Evolutionary conservation across 768 basidiomycete species (phyloP).

Genomic region (Trametes coccinea): DNA sequence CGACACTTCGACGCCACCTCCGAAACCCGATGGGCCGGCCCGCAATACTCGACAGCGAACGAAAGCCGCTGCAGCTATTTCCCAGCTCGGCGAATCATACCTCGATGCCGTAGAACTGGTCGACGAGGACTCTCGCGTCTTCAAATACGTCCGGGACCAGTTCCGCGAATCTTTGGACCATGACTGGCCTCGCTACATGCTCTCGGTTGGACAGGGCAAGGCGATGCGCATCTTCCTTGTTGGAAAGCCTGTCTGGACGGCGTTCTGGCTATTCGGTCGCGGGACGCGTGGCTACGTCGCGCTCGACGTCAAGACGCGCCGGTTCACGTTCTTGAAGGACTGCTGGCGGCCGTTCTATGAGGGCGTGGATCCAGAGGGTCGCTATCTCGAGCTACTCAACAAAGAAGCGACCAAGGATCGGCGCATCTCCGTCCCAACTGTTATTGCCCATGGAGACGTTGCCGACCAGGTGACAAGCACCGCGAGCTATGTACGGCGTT

Average conservation of each 20-base stretch:
- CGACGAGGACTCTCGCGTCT: no score
- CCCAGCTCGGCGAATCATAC: neutral
- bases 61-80: neutral
- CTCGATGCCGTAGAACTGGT: no score
- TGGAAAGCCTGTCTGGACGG: neutral
- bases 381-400: neutral
- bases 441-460: neutral
- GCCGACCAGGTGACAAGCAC: neutral
- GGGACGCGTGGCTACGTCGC: conserved; percentile 18
- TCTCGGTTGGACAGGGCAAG: neutral
- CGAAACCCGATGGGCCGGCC: neutral
- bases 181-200: neutral
- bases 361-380: neutral
- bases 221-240: neutral
- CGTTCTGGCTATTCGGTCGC: neutral
- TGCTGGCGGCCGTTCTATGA: conserved; percentile 8
- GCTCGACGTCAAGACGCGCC: conserved; percentile 6
- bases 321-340: conserved; percentile 19
- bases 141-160: neutral
- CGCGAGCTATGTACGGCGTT: no score
- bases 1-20: neutral
- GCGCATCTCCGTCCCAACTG: neutral
- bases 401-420: no score
- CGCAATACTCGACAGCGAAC: neutral
- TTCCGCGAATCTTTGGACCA: neutral